A percentile compares a stretch with the other conserved stretches of the same genome.
phyloP scores from a whole-genome alignment of 805 yeast species.

The Metschnikowia reukaufii region DNA sequence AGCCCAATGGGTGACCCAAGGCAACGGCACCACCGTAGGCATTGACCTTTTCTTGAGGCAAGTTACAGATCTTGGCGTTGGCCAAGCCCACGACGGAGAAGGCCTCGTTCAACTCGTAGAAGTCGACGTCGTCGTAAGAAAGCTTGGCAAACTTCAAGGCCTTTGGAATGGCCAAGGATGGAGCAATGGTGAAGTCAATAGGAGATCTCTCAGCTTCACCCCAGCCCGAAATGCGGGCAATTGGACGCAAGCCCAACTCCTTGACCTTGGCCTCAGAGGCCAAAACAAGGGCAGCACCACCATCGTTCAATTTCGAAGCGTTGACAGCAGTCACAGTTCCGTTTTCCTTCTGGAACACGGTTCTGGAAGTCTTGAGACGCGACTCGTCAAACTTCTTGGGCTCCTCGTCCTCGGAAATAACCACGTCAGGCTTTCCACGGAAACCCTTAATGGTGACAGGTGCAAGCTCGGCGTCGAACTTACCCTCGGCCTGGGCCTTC shows the following conservation, averaged over 20 bases:
- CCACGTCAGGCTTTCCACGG: conserved; percentile 82
- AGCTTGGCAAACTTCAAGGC: conserved; percentile 86
- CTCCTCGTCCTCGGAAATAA: conserved; percentile 82
- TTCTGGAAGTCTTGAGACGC: conserved; percentile 78
- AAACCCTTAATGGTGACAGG: conserved; percentile 87
- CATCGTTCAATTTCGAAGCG: conserved; percentile 95
- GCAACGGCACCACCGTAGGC: conserved; percentile 97
- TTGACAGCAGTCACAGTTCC: conserved; percentile 98
- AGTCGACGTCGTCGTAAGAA: conserved; percentile 68
- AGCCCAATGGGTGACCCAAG: conserved; percentile 91
- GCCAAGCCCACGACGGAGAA: conserved; percentile 96
- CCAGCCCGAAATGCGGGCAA: conserved; percentile 90
- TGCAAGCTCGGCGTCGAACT: conserved; percentile 77
- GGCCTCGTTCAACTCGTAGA: conserved; percentile 95
- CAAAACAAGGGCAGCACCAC: conserved; percentile 92
- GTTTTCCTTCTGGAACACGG: conserved; percentile 90
- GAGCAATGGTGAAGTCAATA: conserved; percentile 93
- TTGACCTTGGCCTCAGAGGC: conserved; percentile 81
- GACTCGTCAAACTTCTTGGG: conserved; percentile 70
- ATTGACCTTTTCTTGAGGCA: conserved; percentile 70
- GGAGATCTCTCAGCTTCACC: conserved; percentile 98
- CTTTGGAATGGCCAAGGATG: conserved; percentile 92
- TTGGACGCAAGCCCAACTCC: conserved; percentile 83
- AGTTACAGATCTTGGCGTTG: conserved; percentile 65
- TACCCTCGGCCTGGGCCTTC: conserved; percentile 74